Base-by-base conservation (phyloP, 192 early-diverging fungal genomes). In the Coemansia sp. region DNA sequence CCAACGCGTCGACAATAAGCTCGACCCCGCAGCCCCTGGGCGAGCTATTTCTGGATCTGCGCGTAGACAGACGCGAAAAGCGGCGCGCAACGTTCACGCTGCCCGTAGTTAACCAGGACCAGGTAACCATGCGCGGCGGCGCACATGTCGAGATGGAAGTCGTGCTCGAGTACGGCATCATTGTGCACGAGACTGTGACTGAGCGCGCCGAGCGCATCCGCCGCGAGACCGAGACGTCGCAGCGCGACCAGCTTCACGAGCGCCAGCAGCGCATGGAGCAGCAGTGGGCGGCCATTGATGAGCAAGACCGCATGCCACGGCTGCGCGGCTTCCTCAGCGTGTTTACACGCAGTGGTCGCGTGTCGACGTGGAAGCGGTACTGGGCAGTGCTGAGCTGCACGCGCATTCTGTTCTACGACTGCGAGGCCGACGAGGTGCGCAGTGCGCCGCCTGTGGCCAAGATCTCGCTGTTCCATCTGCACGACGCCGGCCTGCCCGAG, bases 301-400 rank as follows among this genome's bases (percentile, higher is more conserved):
- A 66, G 46, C 66, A 68, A 14, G 71, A 71, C 56, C 58, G 56
- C 44, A 49, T 49, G 21, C 57, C 70, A 8, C 31, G 70, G 8
- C 64, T 75, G 55, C 70, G 72, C 59, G 71, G 82, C 21, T 56
- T 68, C 20, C 60, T 83, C 42, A 73, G 67, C 60, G 66, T 83
- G 42, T 80, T 83, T 20, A 76, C 77, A 1, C 73, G 82, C 20
- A 65, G 70, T 37, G 76, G 82, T 5, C 73, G 68, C 15, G 64
- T 73, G 17, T 79, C 82, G 3, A 71, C 74, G 20, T 83, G 82
- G 82, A 72, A 73, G 53, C 61, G 82, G 15, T 83, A 76, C 70
- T 83, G 76, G 73, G 74, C 64, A 0, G 77, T 76, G 31, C 66
- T 83, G 20, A 71, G 73, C 67, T 48, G 63, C 18, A 61, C 73